A percentile compares a stretch with the other conserved stretches of the same genome.
These are phyloP conservation scores for Coelastrella sp. DNA, from an alignment of 139 green algal species.

Conservation along the genomic window DNA sequence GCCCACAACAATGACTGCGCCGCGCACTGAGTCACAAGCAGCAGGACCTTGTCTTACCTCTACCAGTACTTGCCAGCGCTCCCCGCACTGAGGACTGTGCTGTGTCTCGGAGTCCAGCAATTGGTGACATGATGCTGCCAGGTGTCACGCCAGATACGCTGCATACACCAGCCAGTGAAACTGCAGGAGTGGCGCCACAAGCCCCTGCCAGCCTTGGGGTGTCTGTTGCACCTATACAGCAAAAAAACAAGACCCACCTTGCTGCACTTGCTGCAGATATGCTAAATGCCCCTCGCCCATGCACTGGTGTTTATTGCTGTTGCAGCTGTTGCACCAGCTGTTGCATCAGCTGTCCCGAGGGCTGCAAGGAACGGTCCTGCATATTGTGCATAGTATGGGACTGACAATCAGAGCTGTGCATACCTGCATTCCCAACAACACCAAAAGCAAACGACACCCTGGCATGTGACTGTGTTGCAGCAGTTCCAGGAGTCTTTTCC, in stretches of 20 bases:
- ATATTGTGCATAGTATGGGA: too few relatives aligned
- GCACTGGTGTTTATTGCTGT: too few relatives aligned
- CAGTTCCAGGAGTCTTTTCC: conserved; percentile 1
- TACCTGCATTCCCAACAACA: too few relatives aligned
- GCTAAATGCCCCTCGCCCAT: not conserved
- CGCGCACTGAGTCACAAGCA: too few relatives aligned
- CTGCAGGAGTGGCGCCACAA: not conserved
- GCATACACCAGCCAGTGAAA: conserved; percentile 30
- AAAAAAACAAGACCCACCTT: not conserved
- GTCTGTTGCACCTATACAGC: conserved; percentile 6
- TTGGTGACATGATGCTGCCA: conserved; percentile 21
- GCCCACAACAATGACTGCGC: too few relatives aligned
- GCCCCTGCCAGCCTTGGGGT: not conserved
- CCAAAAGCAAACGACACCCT: conserved; percentile 31
- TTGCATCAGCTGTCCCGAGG: too few relatives aligned
- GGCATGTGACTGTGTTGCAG: not conserved
- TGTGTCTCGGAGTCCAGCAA: not conserved
- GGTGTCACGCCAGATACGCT: conserved; percentile 9
- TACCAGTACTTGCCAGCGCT: not conserved
- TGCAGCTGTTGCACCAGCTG: too few relatives aligned
- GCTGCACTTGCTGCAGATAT: not conserved
- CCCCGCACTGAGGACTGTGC: conserved; percentile 34
- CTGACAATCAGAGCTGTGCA: too few relatives aligned
- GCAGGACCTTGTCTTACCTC: not conserved
- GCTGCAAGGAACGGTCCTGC: too few relatives aligned